phyloP scores from a whole-genome alignment of 2,329 filamentous ascomycete species.

The Colletotrichum spinosum region DNA sequence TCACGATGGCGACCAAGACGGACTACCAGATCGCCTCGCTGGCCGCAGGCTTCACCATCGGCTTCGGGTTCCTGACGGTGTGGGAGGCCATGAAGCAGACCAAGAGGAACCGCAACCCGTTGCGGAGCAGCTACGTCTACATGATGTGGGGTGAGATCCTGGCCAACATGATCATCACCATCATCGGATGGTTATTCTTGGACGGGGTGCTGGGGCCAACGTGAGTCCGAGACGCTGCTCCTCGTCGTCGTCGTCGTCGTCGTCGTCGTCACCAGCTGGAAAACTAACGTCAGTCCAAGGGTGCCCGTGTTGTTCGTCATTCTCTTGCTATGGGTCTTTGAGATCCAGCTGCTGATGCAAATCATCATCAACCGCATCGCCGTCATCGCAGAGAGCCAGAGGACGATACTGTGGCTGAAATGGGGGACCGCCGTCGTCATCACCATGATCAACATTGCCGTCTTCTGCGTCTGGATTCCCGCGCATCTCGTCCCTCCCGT shows the following conservation, averaged over 20 bases:
- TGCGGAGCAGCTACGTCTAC: slow-evolving; percentile 53
- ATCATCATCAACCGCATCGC: slow-evolving; percentile 67
- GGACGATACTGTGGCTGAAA: slow-evolving; percentile 55
- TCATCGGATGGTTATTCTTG: slow-evolving; percentile 55
- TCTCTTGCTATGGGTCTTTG: slow-evolving; percentile 54
- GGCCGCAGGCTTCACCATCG: slow-evolving; percentile 49
- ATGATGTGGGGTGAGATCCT: slow-evolving; percentile 60
- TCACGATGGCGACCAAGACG: slow-evolving; percentile 36
- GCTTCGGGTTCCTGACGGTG: slow-evolving; percentile 54
- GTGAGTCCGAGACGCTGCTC: slow-evolving; percentile 38
- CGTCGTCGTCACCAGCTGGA: neutral
- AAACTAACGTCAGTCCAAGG: slow-evolving; percentile 22
- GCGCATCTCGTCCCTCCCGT: slow-evolving; percentile 54
- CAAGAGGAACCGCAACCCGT: slow-evolving; percentile 47
- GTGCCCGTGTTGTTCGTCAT: slow-evolving; percentile 50
- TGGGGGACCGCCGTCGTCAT: slow-evolving; percentile 59
- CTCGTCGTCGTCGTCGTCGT: neutral
- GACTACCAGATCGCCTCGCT: slow-evolving; percentile 47
- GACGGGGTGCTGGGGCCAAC: slow-evolving; percentile 47
- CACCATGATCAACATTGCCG: slow-evolving; percentile 62
- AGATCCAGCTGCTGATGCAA: slow-evolving; percentile 64
- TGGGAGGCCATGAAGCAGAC: slow-evolving; percentile 57
- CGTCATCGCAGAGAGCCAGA: slow-evolving; percentile 57
- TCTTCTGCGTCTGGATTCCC: slow-evolving; percentile 67
- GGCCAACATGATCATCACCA: slow-evolving; percentile 51